Conservation (phyloP, 345 rosid species). For the Eucalyptus cladocalyx region DNA sequence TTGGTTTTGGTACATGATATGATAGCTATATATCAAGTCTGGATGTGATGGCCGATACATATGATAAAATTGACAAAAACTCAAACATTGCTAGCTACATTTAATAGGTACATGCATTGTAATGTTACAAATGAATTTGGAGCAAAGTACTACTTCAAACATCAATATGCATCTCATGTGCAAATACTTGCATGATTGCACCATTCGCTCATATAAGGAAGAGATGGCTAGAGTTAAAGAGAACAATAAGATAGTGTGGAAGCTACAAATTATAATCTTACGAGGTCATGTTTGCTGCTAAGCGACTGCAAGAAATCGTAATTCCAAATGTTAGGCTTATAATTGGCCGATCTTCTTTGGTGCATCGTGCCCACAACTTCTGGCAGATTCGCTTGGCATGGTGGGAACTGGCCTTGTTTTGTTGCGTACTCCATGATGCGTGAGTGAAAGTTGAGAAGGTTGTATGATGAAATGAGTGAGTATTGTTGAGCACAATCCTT, state of each 20-base stretch:
- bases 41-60: background rate
- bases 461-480: background rate
- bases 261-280: background rate
- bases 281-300: constrained; percentile 4
- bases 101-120: background rate
- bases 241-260: background rate
- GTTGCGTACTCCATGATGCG: background rate
- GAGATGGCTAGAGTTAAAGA: background rate
- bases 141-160: background rate
- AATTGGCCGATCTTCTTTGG: constrained; percentile 25
- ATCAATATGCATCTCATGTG: background rate
- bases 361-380: background rate
- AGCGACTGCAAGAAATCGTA: constrained; percentile 31
- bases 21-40: background rate
- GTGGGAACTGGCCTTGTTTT: background rate
- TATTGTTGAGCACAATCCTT: background rate
- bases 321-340: constrained; percentile 43
- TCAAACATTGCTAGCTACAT: background rate
- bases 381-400: background rate
- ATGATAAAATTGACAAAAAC: background rate
- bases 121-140: background rate
- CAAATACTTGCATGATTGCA: background rate
- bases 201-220: background rate
- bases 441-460: background rate
- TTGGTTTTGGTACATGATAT: background rate